These are phyloP conservation scores for Pholiota microspora DNA, from an alignment of 768 basidiomycete genomes.

Conservation along the genomic window DNA sequence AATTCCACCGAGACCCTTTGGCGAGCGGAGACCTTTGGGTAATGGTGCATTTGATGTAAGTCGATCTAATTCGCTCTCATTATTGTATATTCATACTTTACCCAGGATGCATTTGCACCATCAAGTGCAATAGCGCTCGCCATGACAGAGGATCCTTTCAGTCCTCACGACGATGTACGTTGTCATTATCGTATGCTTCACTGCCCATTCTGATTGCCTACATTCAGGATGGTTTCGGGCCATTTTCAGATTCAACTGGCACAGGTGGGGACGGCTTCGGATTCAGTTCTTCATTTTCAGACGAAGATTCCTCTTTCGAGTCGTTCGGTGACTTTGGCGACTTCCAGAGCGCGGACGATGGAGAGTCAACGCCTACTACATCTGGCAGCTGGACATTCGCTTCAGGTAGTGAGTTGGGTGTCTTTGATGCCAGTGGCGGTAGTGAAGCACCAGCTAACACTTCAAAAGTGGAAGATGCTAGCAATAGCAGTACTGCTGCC, in stretches of 20 bases:
- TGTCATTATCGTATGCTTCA: background rate
- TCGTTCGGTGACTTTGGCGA: constrained; percentile 82
- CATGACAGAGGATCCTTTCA: constrained; percentile 50
- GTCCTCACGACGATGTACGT: constrained; percentile 51
- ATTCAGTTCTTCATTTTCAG: constrained; percentile 55
- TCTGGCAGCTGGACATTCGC: constrained; percentile 71
- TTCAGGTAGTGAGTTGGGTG: constrained; percentile 12
- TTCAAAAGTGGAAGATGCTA: background rate
- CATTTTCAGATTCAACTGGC: constrained; percentile 69
- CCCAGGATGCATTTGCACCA: constrained; percentile 54
- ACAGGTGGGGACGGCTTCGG: constrained; percentile 51
- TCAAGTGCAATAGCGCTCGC: constrained; percentile 28
- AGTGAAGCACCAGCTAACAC: background rate
- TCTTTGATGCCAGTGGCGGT: background rate
- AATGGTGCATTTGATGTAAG: constrained; percentile 55
- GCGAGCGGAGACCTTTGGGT: constrained; percentile 43
- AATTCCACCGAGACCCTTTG: constrained; percentile 43
- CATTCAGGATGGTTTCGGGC: constrained; percentile 66
- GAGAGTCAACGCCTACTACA: constrained; percentile 40
- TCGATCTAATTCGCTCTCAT: background rate
- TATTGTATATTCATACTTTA: background rate
- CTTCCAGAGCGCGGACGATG: constrained; percentile 56
- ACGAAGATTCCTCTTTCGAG: constrained; percentile 71
- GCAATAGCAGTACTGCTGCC: background rate
- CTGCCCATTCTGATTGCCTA: background rate